Conservation (phyloP, 2,329 filamentous ascomycete species). For the Niveomyces coronatus region DNA sequence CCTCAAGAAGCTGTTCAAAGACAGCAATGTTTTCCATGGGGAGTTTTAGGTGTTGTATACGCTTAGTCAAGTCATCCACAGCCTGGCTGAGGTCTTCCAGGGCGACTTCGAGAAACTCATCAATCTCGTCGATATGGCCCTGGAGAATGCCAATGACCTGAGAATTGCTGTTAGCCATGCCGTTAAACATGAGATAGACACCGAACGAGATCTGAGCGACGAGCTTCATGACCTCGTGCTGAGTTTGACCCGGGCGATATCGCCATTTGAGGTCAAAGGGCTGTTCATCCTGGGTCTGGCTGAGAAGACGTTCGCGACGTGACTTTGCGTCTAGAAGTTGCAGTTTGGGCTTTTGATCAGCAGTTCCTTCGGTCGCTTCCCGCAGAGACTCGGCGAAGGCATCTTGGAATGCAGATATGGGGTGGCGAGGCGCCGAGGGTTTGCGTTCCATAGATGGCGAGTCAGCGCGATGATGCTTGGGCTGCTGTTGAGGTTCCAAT, state of each 20-base stretch:
- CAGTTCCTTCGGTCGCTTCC: conserved; percentile 50
- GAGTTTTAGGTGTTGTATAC: conserved; percentile 69
- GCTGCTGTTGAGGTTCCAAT: background rate
- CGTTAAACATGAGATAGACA: conserved; percentile 75
- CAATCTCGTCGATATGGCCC: conserved; percentile 86
- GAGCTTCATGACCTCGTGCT: conserved; percentile 84
- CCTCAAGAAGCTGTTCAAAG: conserved; percentile 81
- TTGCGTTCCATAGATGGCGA: background rate
- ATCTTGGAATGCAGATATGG: conserved; percentile 65
- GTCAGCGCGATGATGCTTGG: background rate
- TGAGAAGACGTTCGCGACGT: conserved; percentile 57
- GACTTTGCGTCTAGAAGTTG: conserved; percentile 45
- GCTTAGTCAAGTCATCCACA: conserved; percentile 65
- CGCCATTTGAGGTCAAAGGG: conserved; percentile 69
- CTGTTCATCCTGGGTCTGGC: conserved; percentile 56
- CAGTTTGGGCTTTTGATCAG: conserved; percentile 39
- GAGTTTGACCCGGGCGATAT: conserved; percentile 61
- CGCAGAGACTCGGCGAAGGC: conserved; percentile 75
- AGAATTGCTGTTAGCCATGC: conserved; percentile 76
- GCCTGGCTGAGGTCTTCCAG: conserved; percentile 77
- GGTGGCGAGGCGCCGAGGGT: conserved; percentile 40
- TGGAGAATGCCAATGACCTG: conserved; percentile 86
- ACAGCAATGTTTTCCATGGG: conserved; percentile 73
- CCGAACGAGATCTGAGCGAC: conserved; percentile 90
- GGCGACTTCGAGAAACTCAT: conserved; percentile 78